Percentiles rank a stretch among this genome's conserved stretches.
Conservation (phyloP, 2,329 filamentous ascomycete genomes). For the Mariannaea elegans region DNA sequence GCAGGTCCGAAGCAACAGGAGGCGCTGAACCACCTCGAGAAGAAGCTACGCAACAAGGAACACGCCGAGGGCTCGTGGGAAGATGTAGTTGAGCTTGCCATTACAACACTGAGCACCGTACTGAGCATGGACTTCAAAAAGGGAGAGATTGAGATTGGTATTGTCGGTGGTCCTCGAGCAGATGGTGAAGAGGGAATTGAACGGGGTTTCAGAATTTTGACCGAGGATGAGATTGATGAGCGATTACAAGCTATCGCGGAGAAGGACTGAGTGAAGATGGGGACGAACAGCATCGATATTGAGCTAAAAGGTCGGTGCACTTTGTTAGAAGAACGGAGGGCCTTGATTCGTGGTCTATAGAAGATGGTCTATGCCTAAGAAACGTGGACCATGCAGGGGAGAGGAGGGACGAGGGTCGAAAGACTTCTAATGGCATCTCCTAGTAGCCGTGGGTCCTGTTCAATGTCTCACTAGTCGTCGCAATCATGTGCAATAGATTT, state of each 20-base stretch:
- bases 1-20: slow-evolving; percentile 99
- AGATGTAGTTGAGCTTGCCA: slow-evolving; percentile 96
- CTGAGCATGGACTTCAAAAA: slow-evolving; percentile 99
- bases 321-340: slow-evolving; percentile 19
- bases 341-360: slow-evolving; percentile 32
- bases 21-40: slow-evolving; percentile 97
- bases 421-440: slow-evolving; percentile 20
- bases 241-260: slow-evolving; percentile 97
- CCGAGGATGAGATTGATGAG: slow-evolving; percentile 98
- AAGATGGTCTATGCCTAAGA: slow-evolving; percentile 30
- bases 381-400: slow-evolving; percentile 37
- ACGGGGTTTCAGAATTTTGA: slow-evolving; percentile 84
- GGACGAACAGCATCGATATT: slow-evolving; percentile 20
- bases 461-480: slow-evolving; percentile 37
- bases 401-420: slow-evolving; percentile 27
- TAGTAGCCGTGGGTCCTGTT: slow-evolving; percentile 30
- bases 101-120: slow-evolving; percentile 93
- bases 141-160: slow-evolving; percentile 96
- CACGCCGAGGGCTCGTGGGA: slow-evolving; percentile 91
- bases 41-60: slow-evolving; percentile 99
- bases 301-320: slow-evolving; percentile 19
- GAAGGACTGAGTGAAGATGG: slow-evolving; percentile 78
- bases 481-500: slow-evolving; percentile 41
- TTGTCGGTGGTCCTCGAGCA: slow-evolving; percentile 85
- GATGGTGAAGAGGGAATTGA: slow-evolving; percentile 87